Evolutionary conservation across 257 asterid species (phyloP), one percentile per base, ranked within the genome.

Genomic region (Anisodus tanguticus): DNA sequence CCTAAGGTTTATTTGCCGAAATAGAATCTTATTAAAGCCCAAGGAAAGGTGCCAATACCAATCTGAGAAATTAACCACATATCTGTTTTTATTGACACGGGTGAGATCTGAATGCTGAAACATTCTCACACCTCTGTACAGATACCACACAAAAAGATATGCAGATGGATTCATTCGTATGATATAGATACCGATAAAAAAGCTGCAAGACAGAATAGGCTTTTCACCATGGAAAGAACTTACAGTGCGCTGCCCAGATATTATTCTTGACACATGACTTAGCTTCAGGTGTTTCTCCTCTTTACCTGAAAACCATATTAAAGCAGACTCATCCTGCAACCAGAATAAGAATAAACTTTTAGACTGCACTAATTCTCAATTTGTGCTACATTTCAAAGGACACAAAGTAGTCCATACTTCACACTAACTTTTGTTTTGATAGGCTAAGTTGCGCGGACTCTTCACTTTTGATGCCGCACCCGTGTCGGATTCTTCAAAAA

Each of bases 181-280:
- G 4, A 43, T 12, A 6, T 55, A 60, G 16, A 55, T 9, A 53
- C 51, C 84, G 16, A 79, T 11, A 17, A 39, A 54, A 63, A 49
- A 58, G 74, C 13, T 53, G 37, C 76, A n/a, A 2, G 22, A 45
- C 26, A 76, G 74, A 37, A 26, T 54, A 77, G 64, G 64, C 26
- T 31, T 68, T 62, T 70, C 37, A 3, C 86, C 78, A 68, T 58
- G 82, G 66, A 26, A 76, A 87, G 88, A 70, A 92, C 97, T 91
- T 92, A 95, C 99, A 53, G 99, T 95, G 55, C 99, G 95, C 93
- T 95, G 99, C 70, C 99, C 99, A 85, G 99, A 94, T 80, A 95
- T 91, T 86, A 95, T 95, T 92, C 98, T 91, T 83, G 97, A 91
- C 80, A 95, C 98, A 82, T 94, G 93, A 91, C 96, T 89, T 71